Evolutionary conservation across 257 asterid species (phyloP).

Genomic region (Solanum piurae): DNA sequence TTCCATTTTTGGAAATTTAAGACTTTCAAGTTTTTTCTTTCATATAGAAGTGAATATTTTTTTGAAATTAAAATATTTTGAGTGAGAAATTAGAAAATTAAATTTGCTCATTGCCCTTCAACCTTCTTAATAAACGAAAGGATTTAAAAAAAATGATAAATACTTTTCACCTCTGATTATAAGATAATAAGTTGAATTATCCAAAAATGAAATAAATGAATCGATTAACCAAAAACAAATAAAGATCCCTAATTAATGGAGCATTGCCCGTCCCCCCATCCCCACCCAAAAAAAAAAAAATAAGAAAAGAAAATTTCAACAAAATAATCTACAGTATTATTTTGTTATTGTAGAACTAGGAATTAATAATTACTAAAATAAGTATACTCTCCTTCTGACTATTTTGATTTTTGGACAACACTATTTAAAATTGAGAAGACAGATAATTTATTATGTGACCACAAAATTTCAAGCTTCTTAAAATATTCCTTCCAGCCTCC

Average conservation of each 20-base stretch:
- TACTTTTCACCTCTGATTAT: too few relatives aligned
- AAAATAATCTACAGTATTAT: background rate
- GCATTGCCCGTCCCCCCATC: background rate
- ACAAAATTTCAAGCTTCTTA: background rate
- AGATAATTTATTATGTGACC: background rate
- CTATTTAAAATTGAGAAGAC: background rate
- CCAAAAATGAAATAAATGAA: too few relatives aligned
- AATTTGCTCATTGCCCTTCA: background rate
- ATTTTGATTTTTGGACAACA: background rate
- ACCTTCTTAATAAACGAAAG: background rate
- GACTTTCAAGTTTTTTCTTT: background rate
- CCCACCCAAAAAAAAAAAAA: too few relatives aligned
- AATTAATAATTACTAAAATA: background rate
- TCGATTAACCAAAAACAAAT: too few relatives aligned
- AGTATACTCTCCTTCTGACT: background rate
- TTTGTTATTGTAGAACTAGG: background rate
- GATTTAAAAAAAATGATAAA: too few relatives aligned
- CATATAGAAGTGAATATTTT: background rate
- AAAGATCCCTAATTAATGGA: too few relatives aligned
- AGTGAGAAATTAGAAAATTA: background rate
- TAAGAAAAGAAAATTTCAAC: background rate
- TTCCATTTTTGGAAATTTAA: background rate
- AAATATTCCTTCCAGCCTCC: background rate
- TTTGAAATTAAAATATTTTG: background rate
- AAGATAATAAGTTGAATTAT: too few relatives aligned